phyloP scores from a whole-genome alignment of 805 yeast genomes.

The Lipomyces orientalis region DNA sequence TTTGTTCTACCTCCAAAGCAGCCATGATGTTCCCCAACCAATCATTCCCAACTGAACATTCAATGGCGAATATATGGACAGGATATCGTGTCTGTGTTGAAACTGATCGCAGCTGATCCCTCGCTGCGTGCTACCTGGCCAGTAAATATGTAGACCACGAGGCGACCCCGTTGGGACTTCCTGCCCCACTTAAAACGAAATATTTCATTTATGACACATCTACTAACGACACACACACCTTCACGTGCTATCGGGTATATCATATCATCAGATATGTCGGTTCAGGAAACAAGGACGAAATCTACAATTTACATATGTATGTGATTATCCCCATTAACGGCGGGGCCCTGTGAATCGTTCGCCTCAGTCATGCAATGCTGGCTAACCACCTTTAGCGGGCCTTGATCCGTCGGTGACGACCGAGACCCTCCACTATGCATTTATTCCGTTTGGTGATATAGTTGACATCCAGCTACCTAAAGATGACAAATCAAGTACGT shows the following conservation, averaged over 20 bases:
- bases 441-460: conserved; percentile 45
- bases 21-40: background rate
- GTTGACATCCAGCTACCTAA: conserved; percentile 37
- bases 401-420: conserved; percentile 32
- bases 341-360: background rate
- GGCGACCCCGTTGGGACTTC: background rate
- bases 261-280: conserved; percentile 12
- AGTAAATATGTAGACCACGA: background rate
- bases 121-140: no score
- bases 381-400: conserved; percentile 24
- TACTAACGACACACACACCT: background rate
- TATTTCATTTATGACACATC: background rate
- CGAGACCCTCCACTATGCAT: conserved; percentile 39
- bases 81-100: background rate
- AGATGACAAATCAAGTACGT: conserved; percentile 32
- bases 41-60: background rate
- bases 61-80: background rate
- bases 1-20: background rate
- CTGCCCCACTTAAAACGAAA: background rate
- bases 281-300: conserved; percentile 9
- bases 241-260: background rate
- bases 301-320: conserved; percentile 27
- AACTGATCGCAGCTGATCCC: background rate
- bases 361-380: background rate
- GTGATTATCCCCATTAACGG: background rate